phyloP scores from a whole-genome alignment of 1,284 basidiomycete genomes.

The Cryptococcus sp. region DNA sequence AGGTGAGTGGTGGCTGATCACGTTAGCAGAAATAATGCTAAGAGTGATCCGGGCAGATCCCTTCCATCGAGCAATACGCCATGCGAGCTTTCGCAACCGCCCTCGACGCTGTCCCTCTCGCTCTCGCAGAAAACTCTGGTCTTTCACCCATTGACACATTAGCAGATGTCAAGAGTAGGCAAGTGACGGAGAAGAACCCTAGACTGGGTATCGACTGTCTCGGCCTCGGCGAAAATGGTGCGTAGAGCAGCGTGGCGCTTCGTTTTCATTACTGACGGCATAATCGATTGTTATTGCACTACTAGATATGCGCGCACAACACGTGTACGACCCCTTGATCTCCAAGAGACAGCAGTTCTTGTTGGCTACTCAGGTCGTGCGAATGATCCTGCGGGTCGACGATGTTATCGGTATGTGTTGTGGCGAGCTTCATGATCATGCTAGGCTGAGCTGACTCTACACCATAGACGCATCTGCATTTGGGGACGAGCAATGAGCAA shows the following conservation, averaged over 20 bases:
- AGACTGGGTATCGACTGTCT: constrained; percentile 92
- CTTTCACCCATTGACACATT: constrained; percentile 95
- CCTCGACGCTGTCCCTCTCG: constrained; percentile 88
- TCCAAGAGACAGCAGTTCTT: constrained; percentile 97
- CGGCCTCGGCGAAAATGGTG: constrained; percentile 79
- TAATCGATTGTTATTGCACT: neutral
- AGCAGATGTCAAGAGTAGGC: constrained; percentile 88
- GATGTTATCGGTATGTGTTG: constrained; percentile 42
- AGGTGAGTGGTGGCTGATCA: constrained; percentile 58
- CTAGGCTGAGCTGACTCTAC: constrained; percentile 11
- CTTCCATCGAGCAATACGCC: constrained; percentile 97
- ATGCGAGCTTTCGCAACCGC: constrained; percentile 98
- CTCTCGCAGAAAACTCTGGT: constrained; percentile 96
- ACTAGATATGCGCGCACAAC: constrained; percentile 94
- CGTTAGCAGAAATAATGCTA: neutral
- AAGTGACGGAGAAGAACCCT: constrained; percentile 84
- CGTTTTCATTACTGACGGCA: neutral
- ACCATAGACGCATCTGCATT: constrained; percentile 43
- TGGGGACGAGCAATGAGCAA: constrained; percentile 27
- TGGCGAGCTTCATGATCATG: neutral
- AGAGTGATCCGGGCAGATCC: constrained; percentile 61
- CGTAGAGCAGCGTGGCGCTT: constrained; percentile 33
- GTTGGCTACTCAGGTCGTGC: constrained; percentile 85
- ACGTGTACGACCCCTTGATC: constrained; percentile 95
- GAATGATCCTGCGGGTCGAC: constrained; percentile 53